Base-by-base conservation (phyloP, 2,329 filamentous ascomycete genomes). In the Microcyclospora pomicola region DNA sequence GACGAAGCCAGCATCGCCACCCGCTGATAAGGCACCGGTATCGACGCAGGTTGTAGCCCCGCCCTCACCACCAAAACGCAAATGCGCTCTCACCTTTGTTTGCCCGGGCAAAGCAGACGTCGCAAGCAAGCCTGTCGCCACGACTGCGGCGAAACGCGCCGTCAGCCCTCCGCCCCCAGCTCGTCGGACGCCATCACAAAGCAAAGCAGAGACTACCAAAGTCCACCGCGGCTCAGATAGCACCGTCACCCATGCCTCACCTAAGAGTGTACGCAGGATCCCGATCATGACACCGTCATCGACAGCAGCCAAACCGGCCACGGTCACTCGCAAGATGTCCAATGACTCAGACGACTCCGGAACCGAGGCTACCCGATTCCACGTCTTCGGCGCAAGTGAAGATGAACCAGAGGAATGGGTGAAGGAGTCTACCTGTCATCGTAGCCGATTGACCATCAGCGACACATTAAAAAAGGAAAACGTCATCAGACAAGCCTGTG, bases 381-480 rank as follows among this genome's bases (percentile, higher is more conserved):
- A 95, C 57, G 88, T 94, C 53, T 96, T 96, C 58, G 88, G 84
- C 32, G 86, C 81, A 55, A 86, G 83, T 35, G 71, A 77, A 41
- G 70, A 80, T 31, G 76, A 84, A 41, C 82, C 91, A 44, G 87
- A 95, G 41, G 87, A 94, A 51, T 98, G 91, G 91, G 83, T 92
- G 24, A 76, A 80, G 39, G 80, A 83, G 51, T 67, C 73, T 27
- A 68, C 72, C 6, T 72, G 73, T 27, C 67, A 76, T 46, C 70
- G 71, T 39, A 71, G 71, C 35, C 85, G 83, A 52, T 69, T 98
- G 30, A 96, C 87, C 3, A 79, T 98, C 47, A 77, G 80, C 48
- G 91, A 96, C 56, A 93, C 87, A 4, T 69, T 98, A 47, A 72
- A 76, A 57, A 92, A 93, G 61, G 91, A 98, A 62, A 86, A 85